Evolutionary conservation across 2,329 filamentous ascomycete genomes (phyloP).

Genomic region (Pseudogymnoascus destructans): DNA sequence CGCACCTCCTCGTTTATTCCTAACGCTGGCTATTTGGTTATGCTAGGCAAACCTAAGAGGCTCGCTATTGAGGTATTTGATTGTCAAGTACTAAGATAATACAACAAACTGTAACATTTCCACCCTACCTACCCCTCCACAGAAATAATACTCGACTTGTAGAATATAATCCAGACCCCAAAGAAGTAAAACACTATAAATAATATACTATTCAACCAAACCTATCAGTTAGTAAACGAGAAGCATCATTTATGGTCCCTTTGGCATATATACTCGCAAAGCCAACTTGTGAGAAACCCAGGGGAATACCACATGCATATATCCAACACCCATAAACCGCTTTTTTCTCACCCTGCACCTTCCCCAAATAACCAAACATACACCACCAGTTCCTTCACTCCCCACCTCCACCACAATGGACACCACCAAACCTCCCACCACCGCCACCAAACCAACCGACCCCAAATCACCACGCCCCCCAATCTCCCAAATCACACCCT

Average conservation of each 20-base stretch:
- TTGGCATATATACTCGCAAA: background rate
- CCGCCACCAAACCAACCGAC: background rate
- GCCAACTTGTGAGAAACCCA: background rate
- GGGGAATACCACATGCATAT: background rate
- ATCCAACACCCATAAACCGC: background rate
- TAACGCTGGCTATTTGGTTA: too few relatives aligned
- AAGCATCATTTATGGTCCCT: background rate
- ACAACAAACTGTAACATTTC: background rate
- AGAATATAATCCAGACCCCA: background rate
- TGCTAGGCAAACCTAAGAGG: too few relatives aligned
- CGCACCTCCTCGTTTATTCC: too few relatives aligned
- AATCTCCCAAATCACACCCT: background rate
- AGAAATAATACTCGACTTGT: background rate
- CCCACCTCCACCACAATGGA: background rate
- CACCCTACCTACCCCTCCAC: background rate
- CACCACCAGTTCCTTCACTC: background rate
- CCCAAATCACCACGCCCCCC: background rate
- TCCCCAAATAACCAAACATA: background rate
- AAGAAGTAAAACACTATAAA: background rate
- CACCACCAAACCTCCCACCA: background rate
- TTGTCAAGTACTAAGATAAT: background rate
- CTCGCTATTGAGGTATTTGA: too few relatives aligned
- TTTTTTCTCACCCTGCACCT: background rate
- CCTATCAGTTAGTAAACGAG: background rate
- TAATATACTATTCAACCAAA: background rate